phyloP scores from a whole-genome alignment of 768 basidiomycete species.

The Hemileccinum impolitum region DNA sequence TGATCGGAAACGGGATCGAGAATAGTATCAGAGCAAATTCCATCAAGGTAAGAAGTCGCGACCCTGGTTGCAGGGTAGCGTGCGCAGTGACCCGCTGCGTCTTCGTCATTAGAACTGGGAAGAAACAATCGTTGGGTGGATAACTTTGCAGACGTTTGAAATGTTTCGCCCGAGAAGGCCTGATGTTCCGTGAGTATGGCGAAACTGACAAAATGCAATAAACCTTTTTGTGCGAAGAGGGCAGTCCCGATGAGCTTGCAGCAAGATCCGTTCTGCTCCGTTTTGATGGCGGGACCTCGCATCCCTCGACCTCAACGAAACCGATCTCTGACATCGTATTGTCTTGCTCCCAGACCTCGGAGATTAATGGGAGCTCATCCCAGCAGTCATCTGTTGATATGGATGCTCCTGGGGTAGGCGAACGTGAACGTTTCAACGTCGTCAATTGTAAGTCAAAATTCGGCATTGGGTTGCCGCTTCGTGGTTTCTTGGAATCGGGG shows the following conservation, averaged over 20 bases:
- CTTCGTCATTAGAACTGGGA: conserved; percentile 12
- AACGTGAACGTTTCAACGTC: conserved; percentile 22
- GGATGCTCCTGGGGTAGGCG: conserved; percentile 9
- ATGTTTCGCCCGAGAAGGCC: background rate
- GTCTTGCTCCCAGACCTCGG: conserved; percentile 32
- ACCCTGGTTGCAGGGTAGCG: background rate
- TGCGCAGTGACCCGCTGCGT: background rate
- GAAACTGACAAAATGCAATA: background rate
- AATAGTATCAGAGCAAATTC: conserved; percentile 29
- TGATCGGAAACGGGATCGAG: conserved; percentile 8
- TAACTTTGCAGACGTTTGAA: background rate
- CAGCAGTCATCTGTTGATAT: conserved; percentile 30
- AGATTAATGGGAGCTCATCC: conserved; percentile 34
- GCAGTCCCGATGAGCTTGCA: background rate
- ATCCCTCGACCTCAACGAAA: conserved; percentile 35
- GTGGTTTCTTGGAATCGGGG: conserved; percentile 2
- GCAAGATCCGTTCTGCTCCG: conserved; percentile 7
- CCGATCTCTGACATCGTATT: conserved; percentile 31
- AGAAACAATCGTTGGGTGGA: conserved; percentile 19
- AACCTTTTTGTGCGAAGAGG: conserved; percentile 14
- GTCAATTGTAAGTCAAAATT: conserved; percentile 53
- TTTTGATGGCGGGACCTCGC: conserved; percentile 16
- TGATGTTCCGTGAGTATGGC: conserved; percentile 9
- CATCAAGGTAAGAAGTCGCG: conserved; percentile 21
- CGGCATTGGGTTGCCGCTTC: conserved; percentile 27